Conservation (phyloP, 2,329 filamentous ascomycete species). For the Paecilomyces formosus region DNA sequence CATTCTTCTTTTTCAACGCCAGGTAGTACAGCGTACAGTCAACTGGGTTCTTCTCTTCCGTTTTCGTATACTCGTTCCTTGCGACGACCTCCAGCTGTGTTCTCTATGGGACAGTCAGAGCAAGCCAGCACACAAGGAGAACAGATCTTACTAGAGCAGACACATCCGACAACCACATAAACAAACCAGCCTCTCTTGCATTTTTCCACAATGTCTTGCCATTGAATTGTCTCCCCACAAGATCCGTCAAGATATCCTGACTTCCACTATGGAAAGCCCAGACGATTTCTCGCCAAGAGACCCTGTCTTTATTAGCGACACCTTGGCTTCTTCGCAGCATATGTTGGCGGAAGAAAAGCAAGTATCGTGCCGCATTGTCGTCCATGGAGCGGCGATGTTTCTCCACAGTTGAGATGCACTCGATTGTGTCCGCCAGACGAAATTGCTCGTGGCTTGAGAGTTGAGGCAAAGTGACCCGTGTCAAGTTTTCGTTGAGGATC, state of each 20-base stretch:
- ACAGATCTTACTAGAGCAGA: conserved; percentile 59
- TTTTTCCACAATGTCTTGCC: conserved; percentile 76
- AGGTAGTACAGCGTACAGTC: conserved; percentile 90
- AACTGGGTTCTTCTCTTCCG: conserved; percentile 79
- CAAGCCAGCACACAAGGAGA: not conserved
- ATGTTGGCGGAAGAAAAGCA: conserved; percentile 80
- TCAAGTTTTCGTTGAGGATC: conserved; percentile 69
- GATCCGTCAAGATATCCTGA: conserved; percentile 82
- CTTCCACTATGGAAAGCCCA: conserved; percentile 44
- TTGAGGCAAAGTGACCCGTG: conserved; percentile 65
- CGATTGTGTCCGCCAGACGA: conserved; percentile 72
- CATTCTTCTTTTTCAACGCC: conserved; percentile 80
- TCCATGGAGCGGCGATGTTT: conserved; percentile 84
- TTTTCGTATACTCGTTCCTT: conserved; percentile 85
- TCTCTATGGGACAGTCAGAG: conserved; percentile 40
- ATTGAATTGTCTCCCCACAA: conserved; percentile 72
- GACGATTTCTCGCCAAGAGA: conserved; percentile 46
- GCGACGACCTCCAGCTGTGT: conserved; percentile 84
- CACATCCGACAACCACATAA: conserved; percentile 85
- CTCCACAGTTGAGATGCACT: conserved; percentile 77
- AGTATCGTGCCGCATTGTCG: conserved; percentile 78
- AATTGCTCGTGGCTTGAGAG: conserved; percentile 82
- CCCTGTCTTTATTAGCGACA: conserved; percentile 53
- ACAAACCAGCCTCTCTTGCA: conserved; percentile 79
- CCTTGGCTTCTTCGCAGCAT: conserved; percentile 60